phyloP scores from a whole-genome alignment of 371 early-diverging fungal species.

The Entomophthora muscae region DNA sequence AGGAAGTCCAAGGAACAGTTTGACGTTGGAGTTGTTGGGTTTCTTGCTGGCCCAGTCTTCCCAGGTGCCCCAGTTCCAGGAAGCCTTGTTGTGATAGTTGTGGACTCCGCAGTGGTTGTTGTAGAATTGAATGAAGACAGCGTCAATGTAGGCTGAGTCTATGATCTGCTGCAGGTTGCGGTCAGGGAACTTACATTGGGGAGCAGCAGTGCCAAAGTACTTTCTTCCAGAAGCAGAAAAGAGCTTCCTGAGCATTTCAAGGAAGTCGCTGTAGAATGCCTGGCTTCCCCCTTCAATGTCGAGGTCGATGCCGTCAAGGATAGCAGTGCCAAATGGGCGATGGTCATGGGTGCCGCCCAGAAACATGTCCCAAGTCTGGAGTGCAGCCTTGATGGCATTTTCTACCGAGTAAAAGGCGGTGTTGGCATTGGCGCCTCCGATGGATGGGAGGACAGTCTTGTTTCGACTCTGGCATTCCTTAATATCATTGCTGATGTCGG shows the following conservation, averaged over 20 bases:
- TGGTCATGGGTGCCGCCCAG: conserved; percentile 23
- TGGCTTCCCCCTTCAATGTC: conserved; percentile 31
- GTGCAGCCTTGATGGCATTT: conserved; percentile 29
- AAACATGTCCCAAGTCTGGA: conserved; percentile 39
- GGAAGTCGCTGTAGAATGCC: background rate
- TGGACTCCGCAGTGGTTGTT: conserved; percentile 31
- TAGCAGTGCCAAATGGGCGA: conserved; percentile 38
- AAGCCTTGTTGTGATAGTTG: conserved; percentile 15
- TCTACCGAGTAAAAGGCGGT: conserved; percentile 29
- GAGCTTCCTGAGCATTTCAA: background rate
- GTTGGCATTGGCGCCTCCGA: conserved; percentile 47
- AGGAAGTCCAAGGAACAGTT: conserved; percentile 38
- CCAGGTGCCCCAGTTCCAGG: conserved; percentile 39
- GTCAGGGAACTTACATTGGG: conserved; percentile 50
- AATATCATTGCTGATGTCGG: conserved; percentile 35
- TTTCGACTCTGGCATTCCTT: conserved; percentile 38
- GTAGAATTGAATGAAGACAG: conserved; percentile 52
- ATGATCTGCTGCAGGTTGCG: conserved; percentile 15
- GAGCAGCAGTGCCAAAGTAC: conserved; percentile 50
- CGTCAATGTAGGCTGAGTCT: conserved; percentile 35
- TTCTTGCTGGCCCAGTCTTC: conserved; percentile 30
- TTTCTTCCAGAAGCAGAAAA: conserved; percentile 14
- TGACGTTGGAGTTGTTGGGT: conserved; percentile 36
- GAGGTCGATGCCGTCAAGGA: conserved; percentile 47
- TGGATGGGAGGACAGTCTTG: conserved; percentile 34